Evolutionary conservation across 2,329 filamentous ascomycete genomes (phyloP).

Genomic region (Aureobasidium melanogenum): DNA sequence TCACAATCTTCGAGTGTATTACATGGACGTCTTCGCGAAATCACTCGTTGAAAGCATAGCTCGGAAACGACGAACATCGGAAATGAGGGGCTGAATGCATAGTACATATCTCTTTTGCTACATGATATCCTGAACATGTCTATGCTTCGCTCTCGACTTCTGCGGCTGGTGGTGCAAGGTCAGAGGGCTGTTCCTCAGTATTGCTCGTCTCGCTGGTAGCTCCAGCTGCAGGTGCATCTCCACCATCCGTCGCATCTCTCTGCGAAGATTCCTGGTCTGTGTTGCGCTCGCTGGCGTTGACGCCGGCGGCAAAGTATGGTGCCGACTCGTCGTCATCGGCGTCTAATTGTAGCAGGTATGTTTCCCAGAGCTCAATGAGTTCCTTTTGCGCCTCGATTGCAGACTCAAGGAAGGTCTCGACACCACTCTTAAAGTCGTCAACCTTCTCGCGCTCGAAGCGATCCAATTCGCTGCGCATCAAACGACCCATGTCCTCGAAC

Average conservation of each 20-base stretch:
- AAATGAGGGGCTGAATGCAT: not conserved
- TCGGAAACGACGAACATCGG: no score
- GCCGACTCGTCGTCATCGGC: slow-evolving; percentile 64
- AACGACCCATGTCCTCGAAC: slow-evolving; percentile 93
- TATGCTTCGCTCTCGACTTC: slow-evolving; percentile 4
- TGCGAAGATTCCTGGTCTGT: slow-evolving; percentile 28
- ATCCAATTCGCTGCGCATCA: slow-evolving; percentile 87
- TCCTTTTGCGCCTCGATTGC: slow-evolving; percentile 98
- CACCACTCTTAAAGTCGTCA: slow-evolving; percentile 96
- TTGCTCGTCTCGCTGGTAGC: not conserved
- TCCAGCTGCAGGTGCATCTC: not conserved
- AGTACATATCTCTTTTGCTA: not conserved
- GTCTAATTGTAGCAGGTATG: slow-evolving; percentile 91
- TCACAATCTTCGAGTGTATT: not conserved
- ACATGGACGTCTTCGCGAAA: not conserved
- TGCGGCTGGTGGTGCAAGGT: not conserved
- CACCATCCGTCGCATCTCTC: not conserved
- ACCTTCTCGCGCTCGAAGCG: slow-evolving; percentile 96
- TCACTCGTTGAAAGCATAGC: not conserved
- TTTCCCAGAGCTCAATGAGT: slow-evolving; percentile 91
- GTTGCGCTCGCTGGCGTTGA: slow-evolving; percentile 17
- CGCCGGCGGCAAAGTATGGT: slow-evolving; percentile 31
- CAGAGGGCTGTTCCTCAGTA: not conserved
- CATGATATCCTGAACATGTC: not conserved
- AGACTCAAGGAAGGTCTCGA: slow-evolving; percentile 95